phyloP scores from a whole-genome alignment of 2,329 filamentous ascomycete genomes.

The Curvularia hawaiiensis region DNA sequence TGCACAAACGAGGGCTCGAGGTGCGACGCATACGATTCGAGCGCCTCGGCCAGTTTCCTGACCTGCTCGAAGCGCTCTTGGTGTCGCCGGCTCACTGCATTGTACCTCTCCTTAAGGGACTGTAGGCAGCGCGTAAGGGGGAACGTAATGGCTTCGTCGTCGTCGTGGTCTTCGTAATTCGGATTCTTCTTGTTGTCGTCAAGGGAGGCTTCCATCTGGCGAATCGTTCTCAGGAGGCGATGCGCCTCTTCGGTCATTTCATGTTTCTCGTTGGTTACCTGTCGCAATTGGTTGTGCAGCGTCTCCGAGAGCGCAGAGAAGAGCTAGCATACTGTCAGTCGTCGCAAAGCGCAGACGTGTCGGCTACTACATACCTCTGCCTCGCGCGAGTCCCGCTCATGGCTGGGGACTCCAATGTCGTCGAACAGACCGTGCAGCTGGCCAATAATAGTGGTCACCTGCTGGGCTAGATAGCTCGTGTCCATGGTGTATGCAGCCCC shows the following conservation, averaged over 20 bases:
- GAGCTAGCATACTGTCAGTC: constrained; percentile 61
- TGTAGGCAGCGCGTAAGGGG: constrained; percentile 82
- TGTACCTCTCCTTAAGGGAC: constrained; percentile 83
- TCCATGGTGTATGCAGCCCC: constrained; percentile 67
- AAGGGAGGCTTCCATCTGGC: constrained; percentile 90
- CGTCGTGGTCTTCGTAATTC: constrained; percentile 70
- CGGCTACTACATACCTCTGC: constrained; percentile 69
- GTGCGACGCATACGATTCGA: constrained; percentile 95
- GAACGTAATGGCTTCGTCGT: constrained; percentile 74
- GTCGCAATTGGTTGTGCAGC: constrained; percentile 84
- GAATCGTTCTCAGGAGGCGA: constrained; percentile 80
- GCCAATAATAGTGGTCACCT: constrained; percentile 91
- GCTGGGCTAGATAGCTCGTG: constrained; percentile 88
- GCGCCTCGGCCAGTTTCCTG: constrained; percentile 90
- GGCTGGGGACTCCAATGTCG: constrained; percentile 91
- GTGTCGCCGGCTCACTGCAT: constrained; percentile 78
- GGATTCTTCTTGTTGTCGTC: constrained; percentile 73
- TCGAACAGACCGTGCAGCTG: constrained; percentile 95
- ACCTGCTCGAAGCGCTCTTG: constrained; percentile 94
- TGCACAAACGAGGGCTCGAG: constrained; percentile 88
- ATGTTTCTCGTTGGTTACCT: constrained; percentile 87
- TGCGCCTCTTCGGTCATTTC: constrained; percentile 89
- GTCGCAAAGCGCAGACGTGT: not conserved
- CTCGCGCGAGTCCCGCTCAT: constrained; percentile 90
- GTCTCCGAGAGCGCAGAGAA: constrained; percentile 92